These are phyloP conservation scores for Neofusicoccum parvum DNA, from an alignment of 2,329 filamentous ascomycete species.

Conservation along the genomic window DNA sequence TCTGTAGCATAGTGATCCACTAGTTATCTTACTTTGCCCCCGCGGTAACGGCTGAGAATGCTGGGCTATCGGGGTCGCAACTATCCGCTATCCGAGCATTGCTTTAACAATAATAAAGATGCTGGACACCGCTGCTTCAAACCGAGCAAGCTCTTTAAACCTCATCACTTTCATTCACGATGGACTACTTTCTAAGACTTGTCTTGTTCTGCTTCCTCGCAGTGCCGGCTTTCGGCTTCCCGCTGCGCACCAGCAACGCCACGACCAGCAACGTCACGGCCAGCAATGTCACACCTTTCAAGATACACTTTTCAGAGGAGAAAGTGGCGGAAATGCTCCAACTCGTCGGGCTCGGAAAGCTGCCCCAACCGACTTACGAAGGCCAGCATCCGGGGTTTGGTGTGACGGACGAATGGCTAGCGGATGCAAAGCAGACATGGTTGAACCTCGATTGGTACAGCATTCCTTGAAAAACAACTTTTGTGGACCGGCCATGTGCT, in stretches of 20 bases:
- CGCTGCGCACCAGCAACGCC: background rate
- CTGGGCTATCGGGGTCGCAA: no score
- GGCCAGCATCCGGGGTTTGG: constrained; percentile 31
- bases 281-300: background rate
- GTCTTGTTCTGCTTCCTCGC: background rate
- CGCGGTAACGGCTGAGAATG: no score
- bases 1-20: no score
- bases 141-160: background rate
- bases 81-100: no score
- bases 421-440: constrained; percentile 39
- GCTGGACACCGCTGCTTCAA: no score
- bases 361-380: background rate
- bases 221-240: background rate
- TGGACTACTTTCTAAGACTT: background rate
- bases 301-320: background rate
- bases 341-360: constrained; percentile 29
- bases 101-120: background rate
- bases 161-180: background rate
- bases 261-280: background rate
- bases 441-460: constrained; percentile 41
- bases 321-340: background rate
- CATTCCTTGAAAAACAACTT: background rate
- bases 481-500: background rate
- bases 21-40: no score
- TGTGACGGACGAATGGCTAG: constrained; percentile 37